Evolutionary conservation across 176 grass and related monocot genomes (phyloP), one percentile per base, ranked within the genome.

Genomic region (Oryza meyeriana): DNA sequence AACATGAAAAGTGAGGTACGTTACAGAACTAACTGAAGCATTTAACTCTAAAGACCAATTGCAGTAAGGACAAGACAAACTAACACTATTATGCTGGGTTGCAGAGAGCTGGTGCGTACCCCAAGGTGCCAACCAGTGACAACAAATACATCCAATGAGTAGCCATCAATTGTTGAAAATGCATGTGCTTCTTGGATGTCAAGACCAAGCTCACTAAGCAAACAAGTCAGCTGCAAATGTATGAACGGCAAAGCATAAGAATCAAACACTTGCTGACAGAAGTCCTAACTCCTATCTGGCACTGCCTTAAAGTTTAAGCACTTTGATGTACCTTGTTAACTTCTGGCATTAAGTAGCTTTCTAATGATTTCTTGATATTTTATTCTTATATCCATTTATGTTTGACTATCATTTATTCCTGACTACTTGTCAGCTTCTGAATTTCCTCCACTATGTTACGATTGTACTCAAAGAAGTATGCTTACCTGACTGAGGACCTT

Each of bases 121-220:
- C 80, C 94, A 74, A 87, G 80, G 67, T 74, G 87, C 94, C 94
- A 97, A 24, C 94, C 94, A 40, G 82, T 87, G 68, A 94, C 94
- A 52, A 90, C 87, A 85, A 97, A 97, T 66, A 90, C 87, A 90
- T 88, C 89, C 32, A 97, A 59, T 32, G 94, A 92, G 85, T 88
- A 92, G 3, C 94, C 94, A 85, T 97, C 92, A 31, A 64, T 90
- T 77, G 94, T 94, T 73, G 94, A 92, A 79, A 94, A 97, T 74
- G 87, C 94, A 77, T 97, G 94, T 32, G 89, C 94, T 94, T 97
- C 94, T 88, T 89, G 87, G 78, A 97, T 97, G 64, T 94, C 90
- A 85, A 97, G 94, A 69, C 94, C 85, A 20, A 97, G 75, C 63
- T 92, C 91, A 90, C 74, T 87, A 88, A 97, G 89, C 50, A 97